Base-by-base conservation (phyloP, 2,329 filamentous ascomycete genomes). In the Calonectria pseudoreteaudii region DNA sequence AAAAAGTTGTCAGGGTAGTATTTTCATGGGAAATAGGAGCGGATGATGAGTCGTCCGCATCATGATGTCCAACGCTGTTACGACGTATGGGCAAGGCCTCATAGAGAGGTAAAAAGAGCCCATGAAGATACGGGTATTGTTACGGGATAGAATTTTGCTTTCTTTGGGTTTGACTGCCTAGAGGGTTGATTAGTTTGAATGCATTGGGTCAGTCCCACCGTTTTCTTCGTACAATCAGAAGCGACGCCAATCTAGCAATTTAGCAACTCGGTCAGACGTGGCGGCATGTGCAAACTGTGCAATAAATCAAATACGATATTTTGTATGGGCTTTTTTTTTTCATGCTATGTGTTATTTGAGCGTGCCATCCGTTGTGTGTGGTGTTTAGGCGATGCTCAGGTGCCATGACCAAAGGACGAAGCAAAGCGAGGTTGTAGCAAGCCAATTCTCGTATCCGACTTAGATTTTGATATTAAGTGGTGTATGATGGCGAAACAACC, bases 61-160 rank as follows among this genome's bases (percentile, higher is more conserved):
- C 78, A 80, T 36, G 74, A 80, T 80, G 76, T 79, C 71, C 74
- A 78, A 81, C 76, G 80, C 80, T 80, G 76, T 72, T 76, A 75
- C 73, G 77, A 80, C 80, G 79, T 78, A 80, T 76, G 75, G 77
- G 77, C 76, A 81, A 73, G 75, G 78, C 77, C 79, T 80, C 50
- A 68, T 80, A 82, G 80, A 81, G 74, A 80, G 79, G 78, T 72
- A 72, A 72, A 30, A 69, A 77, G 79, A 76, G 75, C 78, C 70
- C 79, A 80, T 75, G 78, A 79, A 79, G 77, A 83, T 80, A 77
- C 78, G 78, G 78, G 75, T 79, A 80, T 75, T 76, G 80, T 82
- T 76, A 81, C 79, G 78, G 79, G 77, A 84, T 84, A 84, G 82
- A 84, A 80, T 82, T 78, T 79, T 78, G 80, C 76, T 78, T 79